A percentile compares a stretch with the other conserved stretches of the same genome.
Conservation (phyloP, 2,329 filamentous ascomycete genomes). For the Pyricularia pennisetigena region DNA sequence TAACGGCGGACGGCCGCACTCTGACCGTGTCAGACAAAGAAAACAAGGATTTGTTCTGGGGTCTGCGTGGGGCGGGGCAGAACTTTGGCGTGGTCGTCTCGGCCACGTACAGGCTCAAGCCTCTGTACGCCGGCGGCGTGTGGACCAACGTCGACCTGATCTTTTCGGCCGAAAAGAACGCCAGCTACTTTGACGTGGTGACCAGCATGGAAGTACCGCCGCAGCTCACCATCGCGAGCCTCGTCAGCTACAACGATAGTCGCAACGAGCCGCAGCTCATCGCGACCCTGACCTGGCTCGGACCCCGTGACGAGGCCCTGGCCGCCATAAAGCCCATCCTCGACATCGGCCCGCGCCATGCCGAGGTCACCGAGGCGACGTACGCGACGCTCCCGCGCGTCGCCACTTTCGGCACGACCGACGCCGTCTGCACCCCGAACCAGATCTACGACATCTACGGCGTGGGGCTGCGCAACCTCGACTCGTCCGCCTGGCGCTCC, state of each 20-base stretch:
- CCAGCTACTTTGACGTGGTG: background rate
- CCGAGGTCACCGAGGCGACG: background rate
- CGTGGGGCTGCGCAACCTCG: no score
- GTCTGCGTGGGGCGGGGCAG: conserved; percentile 36
- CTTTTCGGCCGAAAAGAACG: background rate
- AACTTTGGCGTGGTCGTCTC: conserved; percentile 36
- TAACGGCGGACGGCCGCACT: conserved; percentile 15
- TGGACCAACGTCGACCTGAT: conserved; percentile 1
- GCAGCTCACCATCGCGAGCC: background rate
- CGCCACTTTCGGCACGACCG: background rate
- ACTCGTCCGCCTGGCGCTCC: no score
- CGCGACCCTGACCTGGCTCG: background rate
- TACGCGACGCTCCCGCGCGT: background rate
- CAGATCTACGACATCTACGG: no score
- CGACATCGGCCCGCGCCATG: background rate
- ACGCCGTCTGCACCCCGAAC: no score
- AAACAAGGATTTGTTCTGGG: conserved; percentile 35
- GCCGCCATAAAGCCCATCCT: conserved; percentile 2
- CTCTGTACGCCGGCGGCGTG: background rate
- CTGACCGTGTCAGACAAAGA: conserved; percentile 14
- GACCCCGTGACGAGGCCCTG: background rate
- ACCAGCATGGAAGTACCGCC: background rate
- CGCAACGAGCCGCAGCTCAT: background rate
- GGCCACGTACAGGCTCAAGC: background rate
- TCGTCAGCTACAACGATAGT: background rate